Evolutionary conservation across 139 green algal species (phyloP).

Genomic region (Haematococcus sp.): DNA sequence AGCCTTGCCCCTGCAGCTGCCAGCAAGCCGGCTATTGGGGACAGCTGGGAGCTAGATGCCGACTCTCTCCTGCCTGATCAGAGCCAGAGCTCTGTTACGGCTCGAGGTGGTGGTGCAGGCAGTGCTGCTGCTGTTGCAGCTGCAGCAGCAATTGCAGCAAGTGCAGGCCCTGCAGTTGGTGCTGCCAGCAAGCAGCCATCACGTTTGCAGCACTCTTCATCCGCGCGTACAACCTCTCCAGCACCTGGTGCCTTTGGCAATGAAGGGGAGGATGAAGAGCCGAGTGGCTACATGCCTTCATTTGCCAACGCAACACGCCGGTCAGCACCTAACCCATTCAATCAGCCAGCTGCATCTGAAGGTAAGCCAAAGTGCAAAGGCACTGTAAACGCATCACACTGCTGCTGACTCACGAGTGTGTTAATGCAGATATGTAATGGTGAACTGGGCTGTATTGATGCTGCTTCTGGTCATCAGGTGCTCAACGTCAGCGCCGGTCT

Average conservation of each 20-base stretch:
- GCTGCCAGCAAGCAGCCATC: not conserved
- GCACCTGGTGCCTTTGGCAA: not conserved
- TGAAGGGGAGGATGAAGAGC: constrained; percentile 12
- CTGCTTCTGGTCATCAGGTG: too few species aligned
- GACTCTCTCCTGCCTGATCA: constrained; percentile 30
- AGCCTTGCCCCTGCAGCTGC: not conserved
- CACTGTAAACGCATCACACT: too few species aligned
- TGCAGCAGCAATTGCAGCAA: too few species aligned
- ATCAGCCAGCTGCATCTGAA: not conserved
- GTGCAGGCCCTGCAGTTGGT: too few species aligned
- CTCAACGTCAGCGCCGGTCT: too few species aligned
- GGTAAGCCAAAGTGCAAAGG: too few species aligned
- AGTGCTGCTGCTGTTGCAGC: too few species aligned
- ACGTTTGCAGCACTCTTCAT: constrained; percentile 4
- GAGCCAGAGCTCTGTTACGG: not conserved
- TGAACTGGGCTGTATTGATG: too few species aligned
- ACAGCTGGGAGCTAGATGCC: constrained; percentile 31
- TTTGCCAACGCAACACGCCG: not conserved
- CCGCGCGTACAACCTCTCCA: not conserved
- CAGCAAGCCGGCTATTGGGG: not conserved
- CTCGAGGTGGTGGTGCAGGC: not conserved
- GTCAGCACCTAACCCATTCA: not conserved
- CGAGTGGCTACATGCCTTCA: constrained; percentile 30
- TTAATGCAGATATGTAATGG: too few species aligned
- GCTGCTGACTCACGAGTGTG: too few species aligned